These are phyloP conservation scores for Hypoxylon sp. DNA, from an alignment of 2,329 filamentous ascomycete species.

Conservation along the genomic window DNA sequence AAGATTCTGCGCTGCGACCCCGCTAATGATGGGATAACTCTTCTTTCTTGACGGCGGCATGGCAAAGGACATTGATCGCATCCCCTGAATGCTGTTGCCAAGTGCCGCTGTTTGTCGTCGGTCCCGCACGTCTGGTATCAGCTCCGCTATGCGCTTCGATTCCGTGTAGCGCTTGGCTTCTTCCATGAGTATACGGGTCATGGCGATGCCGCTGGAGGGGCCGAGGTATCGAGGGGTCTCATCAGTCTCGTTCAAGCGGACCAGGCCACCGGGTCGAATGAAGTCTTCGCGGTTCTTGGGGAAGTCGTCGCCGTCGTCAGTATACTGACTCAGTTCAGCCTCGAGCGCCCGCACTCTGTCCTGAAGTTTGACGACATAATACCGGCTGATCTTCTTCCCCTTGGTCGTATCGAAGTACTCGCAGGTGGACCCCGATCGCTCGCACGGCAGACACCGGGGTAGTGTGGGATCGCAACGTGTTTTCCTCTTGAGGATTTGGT, in stretches of 20 bases:
- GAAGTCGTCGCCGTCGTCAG: slow-evolving; percentile 78
- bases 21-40: slow-evolving; percentile 89
- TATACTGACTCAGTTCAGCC: slow-evolving; percentile 79
- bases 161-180: slow-evolving; percentile 93
- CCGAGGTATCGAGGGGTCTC: slow-evolving; percentile 89
- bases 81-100: slow-evolving; percentile 40
- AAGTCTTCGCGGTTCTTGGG: slow-evolving; percentile 82
- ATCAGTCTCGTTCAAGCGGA: slow-evolving; percentile 83
- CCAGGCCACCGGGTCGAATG: slow-evolving; percentile 83
- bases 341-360: slow-evolving; percentile 85
- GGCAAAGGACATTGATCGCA: slow-evolving; percentile 71
- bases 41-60: slow-evolving; percentile 71
- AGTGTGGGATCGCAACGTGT: slow-evolving; percentile 94
- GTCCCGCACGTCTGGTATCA: slow-evolving; percentile 77
- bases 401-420: slow-evolving; percentile 95
- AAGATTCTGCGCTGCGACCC: slow-evolving; percentile 77
- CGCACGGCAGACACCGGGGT: slow-evolving; percentile 90
- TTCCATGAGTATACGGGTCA: slow-evolving; percentile 94
- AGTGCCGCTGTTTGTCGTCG: slow-evolving; percentile 57
- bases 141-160: slow-evolving; percentile 88
- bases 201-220: slow-evolving; percentile 93
- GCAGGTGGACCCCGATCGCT: slow-evolving; percentile 88
- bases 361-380: slow-evolving; percentile 91
- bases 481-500: slow-evolving; percentile 75
- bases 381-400: slow-evolving; percentile 83